Evolutionary conservation across 2,329 filamentous ascomycete genomes (phyloP).

Genomic region (Colletotrichum coccodes): DNA sequence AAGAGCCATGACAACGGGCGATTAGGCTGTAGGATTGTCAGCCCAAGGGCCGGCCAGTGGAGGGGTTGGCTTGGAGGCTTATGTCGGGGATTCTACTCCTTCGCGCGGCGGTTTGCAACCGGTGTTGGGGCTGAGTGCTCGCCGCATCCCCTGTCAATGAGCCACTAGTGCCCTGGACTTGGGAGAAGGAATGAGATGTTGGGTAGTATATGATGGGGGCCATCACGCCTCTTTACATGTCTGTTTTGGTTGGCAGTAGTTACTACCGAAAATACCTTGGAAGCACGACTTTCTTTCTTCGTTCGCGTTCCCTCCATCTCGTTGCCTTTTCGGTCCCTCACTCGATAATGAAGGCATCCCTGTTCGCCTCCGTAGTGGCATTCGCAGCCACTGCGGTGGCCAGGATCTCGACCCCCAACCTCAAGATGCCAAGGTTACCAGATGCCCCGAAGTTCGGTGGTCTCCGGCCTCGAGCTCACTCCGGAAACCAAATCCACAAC

Average conservation of each 20-base stretch:
- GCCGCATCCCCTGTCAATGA: background rate
- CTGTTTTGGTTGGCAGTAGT: background rate
- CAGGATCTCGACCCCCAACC: background rate
- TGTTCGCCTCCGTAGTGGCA: background rate
- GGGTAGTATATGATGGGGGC: background rate
- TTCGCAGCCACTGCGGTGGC: background rate
- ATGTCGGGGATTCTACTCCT: background rate
- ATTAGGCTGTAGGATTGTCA: background rate
- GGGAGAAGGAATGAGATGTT: background rate
- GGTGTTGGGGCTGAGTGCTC: background rate
- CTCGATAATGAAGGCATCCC: background rate
- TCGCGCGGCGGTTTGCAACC: background rate
- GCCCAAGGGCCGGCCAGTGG: background rate
- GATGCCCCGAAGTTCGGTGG: background rate
- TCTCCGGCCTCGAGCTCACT: background rate
- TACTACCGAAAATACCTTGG: background rate
- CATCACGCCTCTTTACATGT: background rate
- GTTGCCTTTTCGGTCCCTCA: background rate
- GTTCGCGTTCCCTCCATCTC: background rate
- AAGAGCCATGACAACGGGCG: background rate
- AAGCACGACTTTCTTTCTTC: background rate
- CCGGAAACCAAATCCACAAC: background rate
- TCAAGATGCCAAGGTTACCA: background rate
- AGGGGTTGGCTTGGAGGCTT: background rate
- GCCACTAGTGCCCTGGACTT: background rate